A percentile compares a stretch with the other conserved stretches of the same genome.
Conservation (phyloP, 441 rosid genomes). For the Lagerstroemia fauriei region DNA sequence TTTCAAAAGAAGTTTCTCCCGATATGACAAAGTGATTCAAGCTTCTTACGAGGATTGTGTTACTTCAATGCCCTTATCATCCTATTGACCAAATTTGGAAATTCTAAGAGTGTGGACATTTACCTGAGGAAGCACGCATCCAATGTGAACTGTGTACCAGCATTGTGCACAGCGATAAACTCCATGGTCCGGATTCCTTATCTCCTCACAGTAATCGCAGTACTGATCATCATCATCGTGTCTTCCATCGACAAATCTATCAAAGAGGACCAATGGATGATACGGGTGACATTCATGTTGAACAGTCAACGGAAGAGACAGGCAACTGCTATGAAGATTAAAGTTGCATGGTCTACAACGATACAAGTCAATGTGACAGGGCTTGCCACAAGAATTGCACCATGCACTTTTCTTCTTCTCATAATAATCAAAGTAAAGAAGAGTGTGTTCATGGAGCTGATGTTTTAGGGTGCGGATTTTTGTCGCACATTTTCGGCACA, state of each 20-base stretch:
- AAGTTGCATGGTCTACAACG: background rate
- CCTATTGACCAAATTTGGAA: no score
- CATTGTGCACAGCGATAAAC: background rate
- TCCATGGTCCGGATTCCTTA: conserved; percentile 11
- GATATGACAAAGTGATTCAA: no score
- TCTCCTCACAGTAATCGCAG: background rate
- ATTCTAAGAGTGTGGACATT: background rate
- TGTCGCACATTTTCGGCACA: background rate
- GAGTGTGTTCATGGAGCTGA: background rate
- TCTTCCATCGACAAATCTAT: background rate
- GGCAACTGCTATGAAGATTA: conserved; percentile 2
- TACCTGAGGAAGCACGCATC: background rate
- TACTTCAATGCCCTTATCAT: no score
- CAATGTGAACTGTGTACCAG: background rate
- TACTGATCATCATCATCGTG: background rate
- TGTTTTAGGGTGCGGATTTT: background rate
- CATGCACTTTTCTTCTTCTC: background rate
- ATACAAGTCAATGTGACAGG: background rate
- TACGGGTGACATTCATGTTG: background rate
- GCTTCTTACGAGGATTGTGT: no score
- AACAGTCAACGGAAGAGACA: background rate
- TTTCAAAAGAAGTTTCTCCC: no score
- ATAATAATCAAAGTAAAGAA: background rate
- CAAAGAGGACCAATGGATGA: conserved; percentile 1
- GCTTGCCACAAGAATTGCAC: background rate